Evolutionary conservation across 768 basidiomycete species (phyloP), one percentile per base, ranked within the genome.

Genomic region (Boletellus sp.): DNA sequence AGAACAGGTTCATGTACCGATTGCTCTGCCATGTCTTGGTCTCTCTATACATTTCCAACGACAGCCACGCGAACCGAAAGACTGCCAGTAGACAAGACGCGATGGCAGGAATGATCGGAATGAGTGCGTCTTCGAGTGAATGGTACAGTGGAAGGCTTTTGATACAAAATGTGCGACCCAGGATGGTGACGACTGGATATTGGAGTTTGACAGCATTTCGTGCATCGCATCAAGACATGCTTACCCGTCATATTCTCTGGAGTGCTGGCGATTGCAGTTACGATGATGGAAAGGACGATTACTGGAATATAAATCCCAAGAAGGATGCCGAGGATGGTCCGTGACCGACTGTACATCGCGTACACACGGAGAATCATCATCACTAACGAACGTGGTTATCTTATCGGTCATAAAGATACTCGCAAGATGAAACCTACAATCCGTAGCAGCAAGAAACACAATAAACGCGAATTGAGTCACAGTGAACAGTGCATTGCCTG

Each of bases 331-430:
- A 57, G 32, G 12, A 57, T 40, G n/a, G 8, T 11, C 24, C 19
- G 48, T 17, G 56, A 57, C 3, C 6, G 11, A 10, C 11, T 15
- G 19, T 48, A 57, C 26, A 56, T 39, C 23, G 51, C 51, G 36
- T 41, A 53, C n/a, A 53, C 53, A 10, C 50, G 51, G 19, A 54
- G 45, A 13, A 56, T 22, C 53, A 56, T 56, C 15, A 45, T 17
- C 38, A 39, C 53, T 54, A 22, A 24, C 11, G 32, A 17, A 26
- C 12, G 39, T 8, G 28, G 11, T 26, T 36, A n/a, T 19, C 24
- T 41, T 16, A 26, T 20, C 19, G 24, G 17, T n/a, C 13, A 33
- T 6, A 36, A 12, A 15, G 10, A 24, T 20, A 10, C 19, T 31
- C 28, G n/a, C 24, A 4, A 7, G 23, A 32, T 40, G 8, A 16